These are phyloP conservation scores for Colletotrichum sublineola DNA, from an alignment of 2,329 filamentous ascomycete genomes.

Conservation along the genomic window DNA sequence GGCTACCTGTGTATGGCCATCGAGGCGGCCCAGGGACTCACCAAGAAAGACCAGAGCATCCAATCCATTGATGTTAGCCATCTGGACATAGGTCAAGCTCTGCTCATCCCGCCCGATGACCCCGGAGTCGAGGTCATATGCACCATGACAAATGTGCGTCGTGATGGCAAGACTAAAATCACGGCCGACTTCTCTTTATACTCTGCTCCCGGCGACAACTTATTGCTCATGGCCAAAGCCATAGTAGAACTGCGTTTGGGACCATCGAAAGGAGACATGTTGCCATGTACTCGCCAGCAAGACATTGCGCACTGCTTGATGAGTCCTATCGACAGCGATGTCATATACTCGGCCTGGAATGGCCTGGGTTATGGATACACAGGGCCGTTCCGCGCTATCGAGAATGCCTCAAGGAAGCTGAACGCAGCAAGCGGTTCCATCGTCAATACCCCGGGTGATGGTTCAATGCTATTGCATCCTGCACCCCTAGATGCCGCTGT, in stretches of 20 bases:
- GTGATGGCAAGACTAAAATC: neutral
- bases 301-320: neutral
- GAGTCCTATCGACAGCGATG: neutral
- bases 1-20: conserved; percentile 51
- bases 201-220: neutral
- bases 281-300: neutral
- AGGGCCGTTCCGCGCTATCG: neutral
- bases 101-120: neutral
- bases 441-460: neutral
- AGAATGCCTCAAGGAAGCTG: neutral
- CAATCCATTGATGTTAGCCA: neutral
- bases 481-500: conserved; percentile 51
- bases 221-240: neutral
- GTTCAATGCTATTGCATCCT: conserved; percentile 50
- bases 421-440: neutral
- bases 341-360: neutral
- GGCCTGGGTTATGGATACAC: conserved; percentile 1
- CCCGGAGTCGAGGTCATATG: neutral
- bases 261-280: neutral
- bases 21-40: conserved; percentile 47
- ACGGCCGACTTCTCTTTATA: neutral
- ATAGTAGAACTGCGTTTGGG: neutral
- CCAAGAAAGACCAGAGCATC: neutral
- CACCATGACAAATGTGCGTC: conserved; percentile 9
- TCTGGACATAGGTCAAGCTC: neutral